Evolutionary conservation across 164 flowering plant genomes (phyloP).

Genomic region (Chimonanthus praecox): DNA sequence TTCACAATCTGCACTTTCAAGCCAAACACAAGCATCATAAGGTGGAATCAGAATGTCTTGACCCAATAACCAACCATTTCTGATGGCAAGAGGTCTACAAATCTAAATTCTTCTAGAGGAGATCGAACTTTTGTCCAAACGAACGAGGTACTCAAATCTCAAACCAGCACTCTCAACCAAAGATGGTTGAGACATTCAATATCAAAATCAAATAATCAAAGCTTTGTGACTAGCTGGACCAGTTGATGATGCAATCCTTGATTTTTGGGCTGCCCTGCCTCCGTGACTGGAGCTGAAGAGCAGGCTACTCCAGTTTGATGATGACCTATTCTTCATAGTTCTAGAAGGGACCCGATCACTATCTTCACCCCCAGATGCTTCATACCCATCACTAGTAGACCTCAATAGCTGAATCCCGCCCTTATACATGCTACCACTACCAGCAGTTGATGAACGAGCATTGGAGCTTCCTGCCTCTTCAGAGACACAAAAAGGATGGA

Average conservation of each 20-base stretch:
- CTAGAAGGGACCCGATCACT: conserved; percentile 76
- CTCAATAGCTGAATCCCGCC: conserved; percentile 57
- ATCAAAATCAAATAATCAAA: conserved; percentile 14
- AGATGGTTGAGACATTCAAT: background rate
- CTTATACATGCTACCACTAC: conserved; percentile 19
- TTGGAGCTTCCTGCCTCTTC: conserved; percentile 56
- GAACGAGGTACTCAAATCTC: background rate
- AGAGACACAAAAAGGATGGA: conserved; percentile 73
- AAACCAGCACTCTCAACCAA: background rate
- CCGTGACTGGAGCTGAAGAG: conserved; percentile 40
- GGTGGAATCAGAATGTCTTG: background rate
- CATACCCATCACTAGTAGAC: conserved; percentile 94
- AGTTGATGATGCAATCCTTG: conserved; percentile 39
- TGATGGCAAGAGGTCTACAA: background rate
- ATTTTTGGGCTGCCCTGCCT: conserved; percentile 23
- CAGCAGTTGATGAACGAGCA: conserved; percentile 21
- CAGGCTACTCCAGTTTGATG: conserved; percentile 59
- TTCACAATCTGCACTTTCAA: background rate
- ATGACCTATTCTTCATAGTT: conserved; percentile 32
- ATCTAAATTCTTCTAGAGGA: background rate
- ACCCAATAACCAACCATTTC: background rate
- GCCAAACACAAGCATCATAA: background rate
- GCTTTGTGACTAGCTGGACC: conserved; percentile 33
- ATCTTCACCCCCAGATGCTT: conserved; percentile 97
- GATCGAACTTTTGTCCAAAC: background rate